Evolutionary conservation across 2,329 filamentous ascomycete genomes (phyloP).

Genomic region (Fusarium aywerte): DNA sequence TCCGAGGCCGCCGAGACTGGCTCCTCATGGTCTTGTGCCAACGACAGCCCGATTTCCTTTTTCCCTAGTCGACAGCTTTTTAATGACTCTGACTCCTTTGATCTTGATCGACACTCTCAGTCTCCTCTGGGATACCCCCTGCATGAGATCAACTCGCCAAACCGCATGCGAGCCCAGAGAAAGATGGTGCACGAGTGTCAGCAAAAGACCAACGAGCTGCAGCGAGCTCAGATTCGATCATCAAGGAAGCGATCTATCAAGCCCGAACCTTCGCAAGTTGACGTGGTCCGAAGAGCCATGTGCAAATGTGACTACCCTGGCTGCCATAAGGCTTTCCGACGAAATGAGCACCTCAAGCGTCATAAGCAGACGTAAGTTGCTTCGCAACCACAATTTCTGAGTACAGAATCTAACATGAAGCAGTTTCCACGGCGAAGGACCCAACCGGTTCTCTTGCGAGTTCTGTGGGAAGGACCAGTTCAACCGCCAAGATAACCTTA

Average conservation of each 20-base stretch:
- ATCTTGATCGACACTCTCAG: conserved; percentile 52
- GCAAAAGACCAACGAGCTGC: conserved; percentile 58
- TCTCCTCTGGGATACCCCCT: conserved; percentile 50
- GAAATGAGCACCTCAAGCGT: conserved; percentile 67
- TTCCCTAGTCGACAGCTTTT: conserved; percentile 51
- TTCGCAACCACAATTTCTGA: background rate
- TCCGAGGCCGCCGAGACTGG: conserved; percentile 54
- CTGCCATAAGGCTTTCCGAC: conserved; percentile 62
- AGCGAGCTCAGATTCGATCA: conserved; percentile 53
- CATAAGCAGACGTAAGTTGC: conserved; percentile 62
- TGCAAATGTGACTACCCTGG: conserved; percentile 59
- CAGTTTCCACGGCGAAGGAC: conserved; percentile 53
- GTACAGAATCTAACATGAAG: background rate
- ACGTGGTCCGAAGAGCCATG: conserved; percentile 54
- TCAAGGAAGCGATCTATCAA: conserved; percentile 48
- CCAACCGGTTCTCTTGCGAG: conserved; percentile 55
- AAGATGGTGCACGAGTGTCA: conserved; percentile 57
- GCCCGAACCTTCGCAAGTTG: conserved; percentile 46
- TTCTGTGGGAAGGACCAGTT: conserved; percentile 57
- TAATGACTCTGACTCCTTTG: conserved; percentile 49
- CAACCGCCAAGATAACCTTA: conserved; percentile 56
- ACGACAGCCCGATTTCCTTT: conserved; percentile 56
- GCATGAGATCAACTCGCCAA: conserved; percentile 50
- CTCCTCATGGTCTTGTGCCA: conserved; percentile 54
- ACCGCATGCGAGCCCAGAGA: conserved; percentile 51